Evolutionary conservation across 129 eudicot genomes (phyloP).

Genomic region (Calendula officinalis): DNA sequence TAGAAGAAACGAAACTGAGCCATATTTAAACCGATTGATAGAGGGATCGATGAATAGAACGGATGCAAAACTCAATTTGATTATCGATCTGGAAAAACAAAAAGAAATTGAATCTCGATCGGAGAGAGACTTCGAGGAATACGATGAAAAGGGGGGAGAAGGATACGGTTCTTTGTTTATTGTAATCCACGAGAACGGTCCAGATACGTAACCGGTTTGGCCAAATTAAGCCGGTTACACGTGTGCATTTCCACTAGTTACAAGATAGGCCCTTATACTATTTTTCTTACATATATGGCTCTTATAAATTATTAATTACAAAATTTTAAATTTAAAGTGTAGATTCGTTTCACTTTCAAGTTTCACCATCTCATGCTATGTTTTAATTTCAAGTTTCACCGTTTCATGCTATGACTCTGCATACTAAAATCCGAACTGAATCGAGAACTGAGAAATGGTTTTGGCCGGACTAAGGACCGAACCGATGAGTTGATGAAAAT

Average conservation of each 20-base stretch:
- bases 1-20: slow-evolving; percentile 6
- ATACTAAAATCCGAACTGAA: too few relatives aligned
- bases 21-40: slow-evolving; percentile 37
- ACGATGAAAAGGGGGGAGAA: slow-evolving; percentile 38
- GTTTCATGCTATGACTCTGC: too few relatives aligned
- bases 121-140: slow-evolving; percentile 27
- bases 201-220: slow-evolving; percentile 42
- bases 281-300: background rate
- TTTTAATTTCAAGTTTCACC: too few relatives aligned
- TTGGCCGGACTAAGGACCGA: too few relatives aligned
- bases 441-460: too few relatives aligned
- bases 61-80: background rate
- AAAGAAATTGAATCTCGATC: slow-evolving; percentile 35
- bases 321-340: too few relatives aligned
- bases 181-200: slow-evolving; percentile 30
- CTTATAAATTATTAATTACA: too few relatives aligned
- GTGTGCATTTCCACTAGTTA: slow-evolving; percentile 14
- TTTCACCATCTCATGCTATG: too few relatives aligned
- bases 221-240: slow-evolving; percentile 34
- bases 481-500: too few relatives aligned
- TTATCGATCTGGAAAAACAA: slow-evolving; percentile 16
- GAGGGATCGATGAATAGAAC: slow-evolving; percentile 21
- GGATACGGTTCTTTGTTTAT: slow-evolving; percentile 39
- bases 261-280: slow-evolving; percentile 7
- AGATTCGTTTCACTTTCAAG: too few relatives aligned